Base-by-base conservation (phyloP, 2,329 filamentous ascomycete genomes). In the Exophiala spinifera region DNA sequence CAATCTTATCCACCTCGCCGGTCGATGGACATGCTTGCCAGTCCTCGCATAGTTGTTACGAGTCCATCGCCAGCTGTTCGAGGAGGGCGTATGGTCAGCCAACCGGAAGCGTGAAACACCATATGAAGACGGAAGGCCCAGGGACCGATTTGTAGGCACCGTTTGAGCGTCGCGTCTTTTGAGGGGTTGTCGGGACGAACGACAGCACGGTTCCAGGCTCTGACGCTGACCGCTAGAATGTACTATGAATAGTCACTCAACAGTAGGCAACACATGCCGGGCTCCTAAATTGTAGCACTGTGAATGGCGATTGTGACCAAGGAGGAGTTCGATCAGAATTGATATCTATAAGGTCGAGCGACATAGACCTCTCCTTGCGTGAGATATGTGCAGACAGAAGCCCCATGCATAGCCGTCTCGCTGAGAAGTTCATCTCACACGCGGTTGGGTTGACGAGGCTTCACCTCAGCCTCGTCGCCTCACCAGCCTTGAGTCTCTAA, bases 81-180 rank as follows among this genome's bases (percentile, higher is more conserved):
- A 42, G 39, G 28, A 76, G 49, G 63, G 69, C 37, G n/a, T n/a
- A 51, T 39, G 7, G 36, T 20, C 10, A 51, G 21, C 4, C 36
- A 37, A 3, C 21, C 23, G 8, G 40, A 34, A 13, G 42, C 47
- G 47, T 61, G 58, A 52, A 56, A 61, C 1, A 49, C 70, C 53
- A 73, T 72, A 62, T 74, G 71, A 49, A 71, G 73, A 53, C 73
- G 71, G 62, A 72, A 65, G 10, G 73, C 56, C 72, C 72, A 75
- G 1, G 69, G 69, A 4, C 72, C 72, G 58, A 44, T 56, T 62
- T 1, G 63, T 61, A 1, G 66, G 67, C 21, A 75, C 59, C 65
- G 50, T 37, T 40, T 71, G 70, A 3, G 69, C 67, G 55, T 76
- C 73, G 14, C 73, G 61, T 10, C 73, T 64, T 1, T 68, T n/a